These are phyloP conservation scores for Pelargonium australe DNA, from an alignment of 441 rosid genomes.

Conservation along the genomic window DNA sequence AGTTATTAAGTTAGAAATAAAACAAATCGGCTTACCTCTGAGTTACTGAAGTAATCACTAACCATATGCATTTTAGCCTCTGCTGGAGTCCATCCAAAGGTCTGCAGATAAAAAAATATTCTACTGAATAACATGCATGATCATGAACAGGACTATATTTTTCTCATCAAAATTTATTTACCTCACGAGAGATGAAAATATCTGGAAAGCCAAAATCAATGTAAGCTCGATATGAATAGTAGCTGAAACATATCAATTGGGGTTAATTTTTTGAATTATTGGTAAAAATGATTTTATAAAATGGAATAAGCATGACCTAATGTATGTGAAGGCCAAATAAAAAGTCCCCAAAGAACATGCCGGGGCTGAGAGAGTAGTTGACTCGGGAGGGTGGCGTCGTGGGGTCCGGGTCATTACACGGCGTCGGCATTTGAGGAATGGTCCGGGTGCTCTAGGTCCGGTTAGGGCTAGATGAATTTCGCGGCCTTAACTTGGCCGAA, in stretches of 20 bases:
- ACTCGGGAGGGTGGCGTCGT: too few species aligned
- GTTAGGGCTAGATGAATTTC: too few species aligned
- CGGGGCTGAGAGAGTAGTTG: too few species aligned
- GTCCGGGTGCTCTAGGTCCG: too few species aligned
- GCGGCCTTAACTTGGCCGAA: too few species aligned
- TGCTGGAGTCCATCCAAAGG: slow-evolving; percentile 87
- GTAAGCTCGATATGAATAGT: slow-evolving; percentile 78
- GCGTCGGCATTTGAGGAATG: too few species aligned
- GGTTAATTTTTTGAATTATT: slow-evolving; percentile 3
- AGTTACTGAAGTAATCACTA: slow-evolving; percentile 69
- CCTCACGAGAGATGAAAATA: slow-evolving; percentile 95
- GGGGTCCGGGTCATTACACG: too few species aligned
- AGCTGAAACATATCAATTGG: slow-evolving; percentile 34
- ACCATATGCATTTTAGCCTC: slow-evolving; percentile 95
- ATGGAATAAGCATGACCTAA: neutral
- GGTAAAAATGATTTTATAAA: neutral
- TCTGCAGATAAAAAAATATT: slow-evolving; percentile 37
- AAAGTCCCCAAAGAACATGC: too few species aligned
- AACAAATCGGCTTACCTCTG: slow-evolving; percentile 56
- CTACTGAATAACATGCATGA: slow-evolving; percentile 19
- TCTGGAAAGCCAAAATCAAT: slow-evolving; percentile 81
- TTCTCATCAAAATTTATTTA: slow-evolving; percentile 24
- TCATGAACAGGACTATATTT: neutral
- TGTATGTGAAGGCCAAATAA: neutral
- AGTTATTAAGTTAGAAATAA: slow-evolving; percentile 8